phyloP scores from a whole-genome alignment of 257 asterid genomes.

The Forsythia suspensa region DNA sequence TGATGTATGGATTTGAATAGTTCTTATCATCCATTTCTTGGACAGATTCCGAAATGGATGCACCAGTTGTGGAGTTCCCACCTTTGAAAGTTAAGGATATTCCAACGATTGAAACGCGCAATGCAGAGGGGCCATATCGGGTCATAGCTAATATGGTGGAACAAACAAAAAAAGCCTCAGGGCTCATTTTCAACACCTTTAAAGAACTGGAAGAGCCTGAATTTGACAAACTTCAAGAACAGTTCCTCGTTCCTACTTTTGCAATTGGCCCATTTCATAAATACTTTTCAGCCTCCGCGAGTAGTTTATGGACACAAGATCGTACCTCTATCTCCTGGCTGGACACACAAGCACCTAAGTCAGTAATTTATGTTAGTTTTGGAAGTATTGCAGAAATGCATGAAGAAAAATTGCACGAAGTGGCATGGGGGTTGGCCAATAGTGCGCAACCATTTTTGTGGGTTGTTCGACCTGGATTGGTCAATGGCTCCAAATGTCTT shows the following conservation, averaged over 20 bases:
- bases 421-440: conserved; percentile 41
- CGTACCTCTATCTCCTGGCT: conserved; percentile 35
- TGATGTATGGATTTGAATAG: too few species aligned
- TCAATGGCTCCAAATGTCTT: not conserved
- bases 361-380: conserved; percentile 43
- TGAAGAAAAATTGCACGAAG: conserved; percentile 28
- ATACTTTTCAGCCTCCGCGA: conserved; percentile 28
- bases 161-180: not conserved
- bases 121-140: too few species aligned
- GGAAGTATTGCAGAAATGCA: conserved; percentile 37
- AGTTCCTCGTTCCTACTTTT: conserved; percentile 23
- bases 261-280: conserved; percentile 38
- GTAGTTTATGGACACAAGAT: conserved; percentile 40
- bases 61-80: too few species aligned
- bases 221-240: conserved; percentile 13
- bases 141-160: too few species aligned
- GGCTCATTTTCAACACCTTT: conserved; percentile 34
- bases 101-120: too few species aligned
- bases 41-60: conserved; percentile 12
- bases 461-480: conserved; percentile 37
- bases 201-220: conserved; percentile 31
- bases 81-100: too few species aligned
- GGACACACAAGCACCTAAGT: conserved; percentile 26
- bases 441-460: conserved; percentile 37
- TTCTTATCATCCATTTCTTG: not conserved